Evolutionary conservation across 352 stramenopile species (phyloP).

Genomic region (Globisporangium acanthophoron): DNA sequence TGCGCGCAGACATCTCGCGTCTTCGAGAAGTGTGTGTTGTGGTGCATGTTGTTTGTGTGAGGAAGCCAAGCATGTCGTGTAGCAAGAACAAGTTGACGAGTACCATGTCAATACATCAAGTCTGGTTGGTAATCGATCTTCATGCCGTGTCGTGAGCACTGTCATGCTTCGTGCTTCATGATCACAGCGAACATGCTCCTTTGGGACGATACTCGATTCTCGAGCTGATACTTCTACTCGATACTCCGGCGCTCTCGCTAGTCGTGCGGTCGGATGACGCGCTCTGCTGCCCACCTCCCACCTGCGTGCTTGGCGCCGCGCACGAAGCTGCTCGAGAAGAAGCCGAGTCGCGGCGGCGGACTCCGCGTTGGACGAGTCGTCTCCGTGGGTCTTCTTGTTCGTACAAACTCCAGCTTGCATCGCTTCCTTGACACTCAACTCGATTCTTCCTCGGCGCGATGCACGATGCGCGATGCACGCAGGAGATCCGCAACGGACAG

Average conservation of each 20-base stretch:
- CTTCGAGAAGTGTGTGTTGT: not conserved
- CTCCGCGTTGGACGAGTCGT: slow-evolving; percentile 54
- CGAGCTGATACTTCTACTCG: no score
- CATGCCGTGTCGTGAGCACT: no score
- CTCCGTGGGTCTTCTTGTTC: slow-evolving; percentile 22
- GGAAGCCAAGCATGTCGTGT: no score
- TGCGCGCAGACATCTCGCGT: slow-evolving; percentile 22
- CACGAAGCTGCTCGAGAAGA: slow-evolving; percentile 9
- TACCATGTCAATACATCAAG: no score
- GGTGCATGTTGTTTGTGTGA: not conserved
- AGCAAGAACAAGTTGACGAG: no score
- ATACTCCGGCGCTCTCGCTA: no score
- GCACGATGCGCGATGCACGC: not conserved
- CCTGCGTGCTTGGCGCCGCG: not conserved
- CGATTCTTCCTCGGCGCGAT: not conserved
- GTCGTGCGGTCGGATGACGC: not conserved
- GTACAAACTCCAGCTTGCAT: no score
- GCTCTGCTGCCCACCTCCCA: not conserved
- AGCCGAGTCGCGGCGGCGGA: slow-evolving; percentile 18
- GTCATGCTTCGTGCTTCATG: no score
- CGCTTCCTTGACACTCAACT: not conserved
- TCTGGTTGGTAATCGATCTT: no score
- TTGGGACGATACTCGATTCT: no score
- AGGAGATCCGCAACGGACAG: slow-evolving; percentile 28
- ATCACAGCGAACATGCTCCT: no score